Base-by-base conservation (phyloP, 2,329 filamentous ascomycete genomes). In the Clarireedia hainanense region DNA sequence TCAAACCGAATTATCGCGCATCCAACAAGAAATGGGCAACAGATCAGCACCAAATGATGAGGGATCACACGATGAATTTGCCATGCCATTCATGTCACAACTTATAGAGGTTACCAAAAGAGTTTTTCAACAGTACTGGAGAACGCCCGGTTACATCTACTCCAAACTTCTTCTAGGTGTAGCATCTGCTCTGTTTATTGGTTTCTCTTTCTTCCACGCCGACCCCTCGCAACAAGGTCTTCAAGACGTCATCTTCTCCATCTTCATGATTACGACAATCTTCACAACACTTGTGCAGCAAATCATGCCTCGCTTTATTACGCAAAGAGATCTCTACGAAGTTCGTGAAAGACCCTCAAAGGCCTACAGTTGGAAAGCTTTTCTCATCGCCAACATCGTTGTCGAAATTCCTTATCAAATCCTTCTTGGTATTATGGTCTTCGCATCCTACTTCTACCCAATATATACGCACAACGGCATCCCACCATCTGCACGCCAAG, bases 361-460 rank as follows among this genome's bases (percentile, higher is more conserved):
- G 47, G 59, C 64, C 2, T 70, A 70, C 48, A 59, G 52, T 79
- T 70, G 67, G 68, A 63, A 58, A 24, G 68, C 65, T 1, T 70
- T 70, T 57, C 49, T 70, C 1, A 65, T 68, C 2, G 64, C 67
- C 7, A 69, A 68, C 43, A 88, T 96, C 62, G 72, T 90, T 34
- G 89, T 92, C 53, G 91, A 96, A 70, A 76, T 96, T 4, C 89
- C 90, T 0, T 96, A 88, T 81, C 90, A 95, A 68, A 80, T 84
- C 0, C 70, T 95, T 42, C 85, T 89, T 75, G 82, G 83, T 1
- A 77, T 85, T 17, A 72, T 95, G 64, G 86, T 91, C 74, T 95
- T 77, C 74, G 80, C 88, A 64, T 84, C 79, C 68, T 94, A 88
- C 80, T 96, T 95, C 76, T 96, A 91, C 58, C 76, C 84, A 60